phyloP scores from a whole-genome alignment of 169 alveolate genomes.

The Miamiensis avidus region DNA sequence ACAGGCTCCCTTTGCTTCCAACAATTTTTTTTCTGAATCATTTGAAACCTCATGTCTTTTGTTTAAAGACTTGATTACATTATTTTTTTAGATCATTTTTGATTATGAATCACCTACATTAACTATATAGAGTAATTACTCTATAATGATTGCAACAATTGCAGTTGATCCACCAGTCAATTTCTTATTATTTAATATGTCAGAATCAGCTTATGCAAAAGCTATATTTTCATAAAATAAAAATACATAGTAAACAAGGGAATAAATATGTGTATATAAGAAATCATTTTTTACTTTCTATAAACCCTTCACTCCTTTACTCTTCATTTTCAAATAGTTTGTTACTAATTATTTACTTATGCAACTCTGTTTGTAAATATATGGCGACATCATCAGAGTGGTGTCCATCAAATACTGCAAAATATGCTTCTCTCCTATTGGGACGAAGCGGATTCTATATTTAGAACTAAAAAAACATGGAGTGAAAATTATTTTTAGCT shows the following conservation, averaged over 20 bases:
- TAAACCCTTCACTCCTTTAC: not conserved
- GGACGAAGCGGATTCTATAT: not conserved
- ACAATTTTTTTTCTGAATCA: constrained; percentile 20
- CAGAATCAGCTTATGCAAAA: not conserved
- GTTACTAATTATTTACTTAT: too few relatives aligned
- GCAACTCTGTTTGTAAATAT: not conserved
- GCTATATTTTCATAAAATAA: not conserved
- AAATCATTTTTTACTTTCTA: not conserved
- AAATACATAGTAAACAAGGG: not conserved
- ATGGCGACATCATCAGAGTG: not conserved
- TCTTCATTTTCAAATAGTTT: too few relatives aligned
- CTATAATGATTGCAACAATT: constrained; percentile 17
- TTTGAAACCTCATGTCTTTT: constrained; percentile 23
- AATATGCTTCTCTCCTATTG: not conserved
- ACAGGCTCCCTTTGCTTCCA: constrained; percentile 18
- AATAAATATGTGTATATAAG: too few relatives aligned
- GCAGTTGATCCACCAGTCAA: constrained; percentile 45
- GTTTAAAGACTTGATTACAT: constrained; percentile 18
- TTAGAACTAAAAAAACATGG: not conserved
- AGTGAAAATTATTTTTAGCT: too few relatives aligned
- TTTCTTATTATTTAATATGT: not conserved
- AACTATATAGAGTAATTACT: constrained; percentile 11
- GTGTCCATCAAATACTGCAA: not conserved
- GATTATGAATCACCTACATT: constrained; percentile 38
- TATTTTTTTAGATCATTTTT: constrained; percentile 1